Base-by-base conservation (phyloP, 495 filamentous ascomycete species). In the Tuber calosporum region DNA sequence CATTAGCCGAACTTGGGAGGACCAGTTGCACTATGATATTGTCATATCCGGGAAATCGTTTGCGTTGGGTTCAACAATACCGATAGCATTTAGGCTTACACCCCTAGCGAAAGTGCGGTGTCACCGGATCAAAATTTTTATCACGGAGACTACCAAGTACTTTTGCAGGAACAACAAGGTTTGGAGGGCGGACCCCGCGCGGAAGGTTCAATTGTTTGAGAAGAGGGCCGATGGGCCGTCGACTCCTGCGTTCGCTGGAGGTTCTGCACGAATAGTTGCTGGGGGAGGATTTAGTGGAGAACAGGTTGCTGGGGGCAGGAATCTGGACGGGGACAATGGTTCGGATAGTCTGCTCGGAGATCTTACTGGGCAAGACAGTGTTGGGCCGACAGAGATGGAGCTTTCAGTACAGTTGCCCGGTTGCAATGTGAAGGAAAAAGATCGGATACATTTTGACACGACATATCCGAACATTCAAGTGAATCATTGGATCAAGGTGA, bases 41-140 rank as follows among this genome's bases (percentile, higher is more conserved):
- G 92, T 98, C 78, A 97, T 99, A 74, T 97, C 94, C 4, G 95
- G 96, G 69, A 99, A 99, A 88, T 97, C 94, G 2, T 99, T 99
- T 79, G 93, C 95, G 4, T 86, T 99, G 20, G 96, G 96, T 30
- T 86, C 91, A 4, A 93, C 93, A 79, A 93, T 99, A 37, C 95
- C 95, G 20, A 97, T 99, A 73, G 95, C 96, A 2, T 98, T 99
- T 86, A 98, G 97, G 79, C 86, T 99, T 73, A 99, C 94, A 2
- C 95, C 95, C 1, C 83, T 99, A 30, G 95, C 95, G 43, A 99
- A 99, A 83, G 94, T 98, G 19, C 93, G 96, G 79, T 93, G 96
- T 68, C 96, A 99, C 82, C 90, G 96, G 70, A 93, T 99, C 83
- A 97, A 97, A 83, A 92, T 98, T 34, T 94, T 89, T 78, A 90